Conservation (phyloP, 2,329 filamentous ascomycete genomes). For the Cordyceps cicadae region DNA sequence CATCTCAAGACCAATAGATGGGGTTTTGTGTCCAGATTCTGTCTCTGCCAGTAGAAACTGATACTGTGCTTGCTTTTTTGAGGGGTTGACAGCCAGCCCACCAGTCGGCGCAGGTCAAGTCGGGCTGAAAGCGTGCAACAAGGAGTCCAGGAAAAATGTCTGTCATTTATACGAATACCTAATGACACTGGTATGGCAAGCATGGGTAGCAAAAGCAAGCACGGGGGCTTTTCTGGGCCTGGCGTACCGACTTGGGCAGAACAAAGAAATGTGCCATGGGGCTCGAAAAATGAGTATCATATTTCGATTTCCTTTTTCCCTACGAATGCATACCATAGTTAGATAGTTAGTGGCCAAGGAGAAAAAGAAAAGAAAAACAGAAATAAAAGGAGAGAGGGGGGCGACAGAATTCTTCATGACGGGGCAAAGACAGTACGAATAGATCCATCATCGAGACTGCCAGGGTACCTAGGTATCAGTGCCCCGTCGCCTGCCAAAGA, state of each 20-base stretch:
- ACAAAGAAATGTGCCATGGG: constrained; percentile 3
- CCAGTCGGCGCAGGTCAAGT: not conserved
- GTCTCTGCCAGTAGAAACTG: not conserved
- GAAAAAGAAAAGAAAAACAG: not conserved
- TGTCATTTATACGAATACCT: not conserved
- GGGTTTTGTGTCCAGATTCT: not conserved
- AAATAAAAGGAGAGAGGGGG: not conserved
- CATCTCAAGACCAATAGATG: not conserved
- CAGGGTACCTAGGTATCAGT: not conserved
- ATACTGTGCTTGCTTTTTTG: constrained; percentile 6
- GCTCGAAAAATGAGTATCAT: not conserved
- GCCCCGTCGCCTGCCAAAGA: not conserved
- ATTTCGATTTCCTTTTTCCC: not conserved
- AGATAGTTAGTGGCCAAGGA: not conserved
- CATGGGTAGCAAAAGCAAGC: constrained; percentile 4
- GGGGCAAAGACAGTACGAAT: too few relatives aligned
- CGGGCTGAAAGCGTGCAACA: not conserved
- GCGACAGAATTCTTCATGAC: not conserved
- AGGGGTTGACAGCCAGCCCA: constrained; percentile 5
- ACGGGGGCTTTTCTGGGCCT: not conserved
- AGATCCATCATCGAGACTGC: not conserved
- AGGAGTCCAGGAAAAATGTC: not conserved
- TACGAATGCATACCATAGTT: not conserved
- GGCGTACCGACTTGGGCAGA: not conserved
- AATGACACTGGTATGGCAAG: not conserved